Evolutionary conservation across 2,329 filamentous ascomycete genomes (phyloP), one percentile per base, ranked within the genome.

Genomic region (Alternaria conjuncta): DNA sequence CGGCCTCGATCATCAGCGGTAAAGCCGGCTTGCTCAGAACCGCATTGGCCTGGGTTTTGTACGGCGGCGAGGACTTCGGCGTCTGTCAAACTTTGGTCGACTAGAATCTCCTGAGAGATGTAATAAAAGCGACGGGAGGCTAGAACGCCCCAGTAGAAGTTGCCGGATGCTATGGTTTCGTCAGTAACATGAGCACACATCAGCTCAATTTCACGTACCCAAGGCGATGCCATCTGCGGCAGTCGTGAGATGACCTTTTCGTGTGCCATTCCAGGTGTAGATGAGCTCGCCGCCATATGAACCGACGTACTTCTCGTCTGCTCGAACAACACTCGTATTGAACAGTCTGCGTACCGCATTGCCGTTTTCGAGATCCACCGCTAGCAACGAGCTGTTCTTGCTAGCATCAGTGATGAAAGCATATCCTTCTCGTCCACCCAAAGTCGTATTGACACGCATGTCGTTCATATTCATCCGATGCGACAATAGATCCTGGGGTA

Each of bases 111-210:
- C 55, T 83, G 81, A 2, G 78, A 68, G 28, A 82, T 69, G 55
- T 77, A 82, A 68, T 82, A 82, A 69, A 80, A 83, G 9, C 82
- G 72, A 8, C 80, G 72, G 2, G 78, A 80, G 2, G 80, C 79
- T 13, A 82, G 72, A 2, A 82, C 79, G 43, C 80, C 80, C 80
- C 80, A 83, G 68, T 82, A 83, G 20, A 82, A 70, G 57, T 82
- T 81, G 2, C 81, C 81, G 5, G 70, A 75, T 21, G 79, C 79
- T 71, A 45, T 41, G 18, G 6, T 5, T 44, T 1, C 6, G n/a
- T 67, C 12, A 69, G 55, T 20, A 20, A 13, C 21, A 32, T 20
- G 9, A 43, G 18, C 18, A 8, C 15, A 23, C n/a, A n/a, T 43
- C 8, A 25, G 11, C 15, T 25, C 11, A 50, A 6, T 6, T 15